These are phyloP conservation scores for Francoa sonchifolia DNA, from an alignment of 441 rosid species.

Conservation along the genomic window DNA sequence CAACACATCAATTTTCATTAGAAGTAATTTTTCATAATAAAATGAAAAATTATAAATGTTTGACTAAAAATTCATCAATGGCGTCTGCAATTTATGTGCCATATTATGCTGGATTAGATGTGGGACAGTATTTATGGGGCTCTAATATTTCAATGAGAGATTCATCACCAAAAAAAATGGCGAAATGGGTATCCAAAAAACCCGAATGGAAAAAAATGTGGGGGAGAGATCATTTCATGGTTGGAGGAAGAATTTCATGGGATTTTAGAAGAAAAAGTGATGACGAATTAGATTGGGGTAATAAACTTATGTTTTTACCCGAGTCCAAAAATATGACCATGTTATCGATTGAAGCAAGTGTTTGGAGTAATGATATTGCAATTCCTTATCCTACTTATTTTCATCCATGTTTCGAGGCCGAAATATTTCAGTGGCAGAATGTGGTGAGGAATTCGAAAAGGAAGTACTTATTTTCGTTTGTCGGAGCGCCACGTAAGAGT, in stretches of 20 bases:
- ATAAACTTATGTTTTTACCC: not conserved
- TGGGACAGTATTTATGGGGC: slow-evolving; percentile 52
- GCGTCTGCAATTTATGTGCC: slow-evolving; percentile 69
- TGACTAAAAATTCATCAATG: slow-evolving; percentile 49
- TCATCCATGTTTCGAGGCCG: not conserved
- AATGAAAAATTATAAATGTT: slow-evolving; percentile 52
- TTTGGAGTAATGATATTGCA: not conserved
- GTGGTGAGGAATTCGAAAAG: not conserved
- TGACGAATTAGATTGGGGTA: slow-evolving; percentile 10
- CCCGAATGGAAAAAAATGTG: slow-evolving; percentile 36
- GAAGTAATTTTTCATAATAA: no score
- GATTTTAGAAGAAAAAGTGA: slow-evolving; percentile 15
- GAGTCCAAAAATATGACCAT: not conserved
- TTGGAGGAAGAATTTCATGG: slow-evolving; percentile 14
- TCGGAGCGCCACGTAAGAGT: not conserved
- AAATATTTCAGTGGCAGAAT: not conserved
- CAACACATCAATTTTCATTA: no score
- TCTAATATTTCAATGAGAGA: slow-evolving; percentile 40
- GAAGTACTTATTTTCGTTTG: not conserved
- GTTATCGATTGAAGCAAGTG: not conserved
- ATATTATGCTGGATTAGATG: slow-evolving; percentile 64
- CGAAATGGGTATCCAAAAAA: slow-evolving; percentile 35
- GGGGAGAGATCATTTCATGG: not conserved
- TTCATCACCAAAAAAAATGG: slow-evolving; percentile 30
- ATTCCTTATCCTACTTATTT: not conserved